A percentile compares a stretch with the other conserved stretches of the same genome.
Evolutionary conservation across 106 monocot species (phyloP).

Genomic region (Agapanthus africanus): DNA sequence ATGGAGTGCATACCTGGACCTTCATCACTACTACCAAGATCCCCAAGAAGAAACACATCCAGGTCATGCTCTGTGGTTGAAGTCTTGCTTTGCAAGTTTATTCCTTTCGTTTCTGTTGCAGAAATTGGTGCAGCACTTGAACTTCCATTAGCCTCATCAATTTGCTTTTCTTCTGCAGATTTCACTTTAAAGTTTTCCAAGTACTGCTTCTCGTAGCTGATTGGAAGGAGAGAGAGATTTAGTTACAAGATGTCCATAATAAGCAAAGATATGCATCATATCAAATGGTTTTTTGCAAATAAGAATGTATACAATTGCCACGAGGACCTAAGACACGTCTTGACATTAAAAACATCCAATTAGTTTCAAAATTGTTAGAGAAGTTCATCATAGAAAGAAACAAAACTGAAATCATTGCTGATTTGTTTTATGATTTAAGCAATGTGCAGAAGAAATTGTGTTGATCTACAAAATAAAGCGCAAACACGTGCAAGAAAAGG

Average conservation of each 20-base stretch:
- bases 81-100: constrained; percentile 48
- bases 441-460: neutral
- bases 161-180: constrained; percentile 20
- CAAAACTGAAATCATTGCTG: no score
- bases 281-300: no score
- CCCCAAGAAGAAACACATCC: constrained; percentile 91
- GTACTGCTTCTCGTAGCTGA: constrained; percentile 73
- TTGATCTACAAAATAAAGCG: no score
- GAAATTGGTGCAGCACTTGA: constrained; percentile 13
- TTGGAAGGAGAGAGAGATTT: neutral
- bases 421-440: no score
- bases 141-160: constrained; percentile 29
- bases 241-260: neutral
- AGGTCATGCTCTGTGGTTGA: constrained; percentile 69
- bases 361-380: no score
- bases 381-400: no score
- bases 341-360: no score
- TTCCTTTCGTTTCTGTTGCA: constrained; percentile 25
- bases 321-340: no score
- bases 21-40: constrained; percentile 86
- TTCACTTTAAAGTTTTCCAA: constrained; percentile 51
- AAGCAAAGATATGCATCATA: no score
- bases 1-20: constrained; percentile 47
- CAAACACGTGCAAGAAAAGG: no score
- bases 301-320: no score